Evolutionary conservation across 305 asterid genomes (phyloP).

Genomic region (Fraxinus platypoda): DNA sequence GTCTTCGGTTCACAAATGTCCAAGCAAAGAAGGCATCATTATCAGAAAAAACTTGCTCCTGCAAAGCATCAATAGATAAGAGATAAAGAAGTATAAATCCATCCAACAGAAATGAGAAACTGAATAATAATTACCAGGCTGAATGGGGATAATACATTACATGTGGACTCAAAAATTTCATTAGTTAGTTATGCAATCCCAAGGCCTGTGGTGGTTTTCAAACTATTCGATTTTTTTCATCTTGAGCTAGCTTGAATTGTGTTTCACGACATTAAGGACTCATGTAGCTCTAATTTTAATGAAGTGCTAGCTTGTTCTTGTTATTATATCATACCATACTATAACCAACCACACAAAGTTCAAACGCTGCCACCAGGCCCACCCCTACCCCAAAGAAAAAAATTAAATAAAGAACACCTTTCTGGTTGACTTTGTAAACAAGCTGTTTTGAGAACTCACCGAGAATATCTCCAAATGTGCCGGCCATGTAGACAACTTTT

Average conservation of each 20-base stretch:
- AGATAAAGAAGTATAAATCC: constrained; percentile 17
- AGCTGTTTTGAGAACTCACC: constrained; percentile 47
- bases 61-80: constrained; percentile 36
- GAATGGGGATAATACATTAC: not conserved
- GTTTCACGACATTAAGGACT: not conserved
- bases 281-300: not conserved
- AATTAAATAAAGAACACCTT: not conserved
- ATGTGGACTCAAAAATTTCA: not conserved
- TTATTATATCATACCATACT: not conserved
- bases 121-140: not conserved
- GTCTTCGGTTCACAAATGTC: constrained; percentile 87
- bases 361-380: not conserved
- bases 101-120: constrained; percentile 1
- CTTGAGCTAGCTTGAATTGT: not conserved
- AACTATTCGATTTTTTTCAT: not conserved
- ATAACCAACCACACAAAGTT: not conserved
- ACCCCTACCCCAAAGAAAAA: not conserved
- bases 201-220: not conserved
- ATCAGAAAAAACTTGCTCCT: constrained; percentile 94
- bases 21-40: constrained; percentile 97
- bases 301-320: not conserved
- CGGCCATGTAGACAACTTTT: constrained; percentile 94
- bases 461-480: constrained; percentile 87
- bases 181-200: not conserved
- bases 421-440: not conserved